Evolutionary conservation across 2,329 filamentous ascomycete genomes (phyloP), one percentile per base, ranked within the genome.

Genomic region (Exutisphaerella laricina): DNA sequence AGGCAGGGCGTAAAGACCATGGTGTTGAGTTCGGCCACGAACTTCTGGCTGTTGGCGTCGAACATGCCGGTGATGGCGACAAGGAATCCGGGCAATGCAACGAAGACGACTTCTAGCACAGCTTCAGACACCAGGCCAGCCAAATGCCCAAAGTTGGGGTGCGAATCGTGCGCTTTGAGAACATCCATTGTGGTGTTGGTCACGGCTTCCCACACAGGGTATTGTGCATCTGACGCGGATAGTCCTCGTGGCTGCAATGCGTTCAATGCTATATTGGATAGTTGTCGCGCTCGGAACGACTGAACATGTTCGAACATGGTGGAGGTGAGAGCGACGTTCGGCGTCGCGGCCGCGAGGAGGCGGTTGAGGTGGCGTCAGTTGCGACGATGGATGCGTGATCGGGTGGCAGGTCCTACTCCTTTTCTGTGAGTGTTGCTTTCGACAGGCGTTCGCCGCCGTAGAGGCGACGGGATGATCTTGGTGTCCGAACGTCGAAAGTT

Each of bases 1-100:
- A 98, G 80, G 65, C 92, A 97, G 53, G 92, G 92, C 21, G 92
- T 98, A 67, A 98, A 98, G 30, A 98, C 75, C 70, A 85, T 86
- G 46, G 96, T 88, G 65, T 98, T 98, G 55, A 98, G 74, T 62
- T 98, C 96, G 41, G 92, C 90, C 38, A 96, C 75, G 61, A 98
- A 94, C 67, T 96, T 97, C 66, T 98, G 92, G 64, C 89, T 86
- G 39, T 95, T 88, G 51, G 87, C 88, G 67, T 94, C 88, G 67
- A 98, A 97, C 70, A 95, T 85, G 63, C 92, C 92, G 57, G 88
- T 75, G 28, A 85, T 75, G 9, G 92, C 92, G 41, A 96, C 81
- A 51, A 98, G 84, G 68, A 96, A 98, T 20, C 92, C 92, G 0
- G 92, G 92, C 55, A 96, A 69, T 65, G 85, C 90, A 64, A 98